These are phyloP conservation scores for Solanum sitiens DNA, from an alignment of 257 asterid genomes.

Conservation along the genomic window DNA sequence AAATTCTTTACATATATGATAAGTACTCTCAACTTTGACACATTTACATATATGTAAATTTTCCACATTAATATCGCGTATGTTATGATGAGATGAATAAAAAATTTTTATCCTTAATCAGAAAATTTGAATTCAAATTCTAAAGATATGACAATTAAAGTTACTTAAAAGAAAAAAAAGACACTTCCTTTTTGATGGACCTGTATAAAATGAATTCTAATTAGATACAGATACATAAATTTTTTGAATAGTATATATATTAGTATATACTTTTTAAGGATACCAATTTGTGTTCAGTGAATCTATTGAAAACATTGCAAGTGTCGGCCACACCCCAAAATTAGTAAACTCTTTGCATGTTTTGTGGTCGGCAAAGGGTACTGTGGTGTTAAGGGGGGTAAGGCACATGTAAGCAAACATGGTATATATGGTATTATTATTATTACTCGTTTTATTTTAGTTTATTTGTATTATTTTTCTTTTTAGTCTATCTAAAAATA, in stretches of 20 bases:
- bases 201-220: not conserved
- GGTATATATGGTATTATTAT: not conserved
- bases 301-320: not conserved
- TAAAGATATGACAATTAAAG: not conserved
- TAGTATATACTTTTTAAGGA: not conserved
- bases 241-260: not conserved
- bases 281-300: not conserved
- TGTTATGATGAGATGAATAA: not conserved
- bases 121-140: not conserved
- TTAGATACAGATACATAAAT: not conserved
- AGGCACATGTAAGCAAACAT: not conserved
- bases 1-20: not conserved
- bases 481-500: not conserved
- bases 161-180: not conserved
- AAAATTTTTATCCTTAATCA: rapidly evolving
- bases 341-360: not conserved
- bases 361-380: not conserved
- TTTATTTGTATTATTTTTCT: not conserved
- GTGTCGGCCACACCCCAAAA: not conserved
- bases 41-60: not conserved
- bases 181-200: not conserved
- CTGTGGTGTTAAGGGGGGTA: not conserved
- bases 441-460: not conserved
- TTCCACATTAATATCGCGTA: not conserved
- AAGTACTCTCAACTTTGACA: not conserved